phyloP scores from a whole-genome alignment of 2,329 filamentous ascomycete genomes.

The Periconia digitata region DNA sequence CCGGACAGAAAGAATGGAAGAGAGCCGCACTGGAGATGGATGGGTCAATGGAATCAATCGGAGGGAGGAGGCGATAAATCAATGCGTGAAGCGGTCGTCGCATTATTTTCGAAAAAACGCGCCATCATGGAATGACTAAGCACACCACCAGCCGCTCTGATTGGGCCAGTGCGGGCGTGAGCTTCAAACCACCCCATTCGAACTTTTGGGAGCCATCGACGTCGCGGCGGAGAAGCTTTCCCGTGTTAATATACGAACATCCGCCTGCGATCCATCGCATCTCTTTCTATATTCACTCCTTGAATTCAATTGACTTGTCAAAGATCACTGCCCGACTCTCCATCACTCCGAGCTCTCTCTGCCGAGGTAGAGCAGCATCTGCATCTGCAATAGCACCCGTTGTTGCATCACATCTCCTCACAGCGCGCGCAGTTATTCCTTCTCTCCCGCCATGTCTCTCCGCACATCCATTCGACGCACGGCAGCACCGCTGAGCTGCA shows the following conservation, averaged over 20 bases:
- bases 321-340: no score
- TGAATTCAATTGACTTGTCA: slow-evolving; percentile 10
- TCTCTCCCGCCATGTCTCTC: slow-evolving; percentile 46
- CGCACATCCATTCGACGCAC: slow-evolving; percentile 43
- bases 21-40: slow-evolving; percentile 29
- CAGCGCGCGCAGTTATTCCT: slow-evolving; percentile 15
- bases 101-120: slow-evolving; percentile 39
- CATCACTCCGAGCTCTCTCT: no score
- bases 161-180: slow-evolving; percentile 12
- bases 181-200: slow-evolving; percentile 7
- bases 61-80: slow-evolving; percentile 12
- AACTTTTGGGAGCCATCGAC: slow-evolving; percentile 4
- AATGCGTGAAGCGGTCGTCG: slow-evolving; percentile 10
- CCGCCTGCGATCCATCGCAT: background rate
- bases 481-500: slow-evolving; percentile 44
- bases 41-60: slow-evolving; percentile 1
- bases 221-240: slow-evolving; percentile 19
- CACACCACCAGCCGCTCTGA: no score
- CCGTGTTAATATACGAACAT: slow-evolving; percentile 5
- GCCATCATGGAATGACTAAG: slow-evolving; percentile 13
- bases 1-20: slow-evolving; percentile 25
- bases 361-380: slow-evolving; percentile 36
- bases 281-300: slow-evolving; percentile 2
- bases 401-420: background rate
- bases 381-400: no score